A percentile compares a stretch with the other conserved stretches of the same genome.
These are phyloP conservation scores for Chalciporus piperatus DNA, from an alignment of 768 basidiomycete genomes.

Conservation along the genomic window DNA sequence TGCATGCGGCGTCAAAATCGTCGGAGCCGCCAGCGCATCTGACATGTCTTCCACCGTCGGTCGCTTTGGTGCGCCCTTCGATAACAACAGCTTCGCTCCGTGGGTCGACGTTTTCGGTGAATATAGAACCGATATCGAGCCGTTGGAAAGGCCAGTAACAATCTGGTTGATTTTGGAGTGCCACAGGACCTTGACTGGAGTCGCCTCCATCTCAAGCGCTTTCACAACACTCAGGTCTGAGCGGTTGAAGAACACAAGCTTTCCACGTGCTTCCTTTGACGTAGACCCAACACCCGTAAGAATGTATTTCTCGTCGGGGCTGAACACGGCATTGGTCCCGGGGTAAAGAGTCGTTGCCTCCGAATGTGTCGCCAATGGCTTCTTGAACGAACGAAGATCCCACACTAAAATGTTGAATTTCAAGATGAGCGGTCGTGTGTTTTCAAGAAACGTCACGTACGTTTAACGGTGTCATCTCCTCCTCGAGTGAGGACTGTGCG, in stretches of 20 bases:
- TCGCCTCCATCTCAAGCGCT: slow-evolving; percentile 65
- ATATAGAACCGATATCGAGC: slow-evolving; percentile 86
- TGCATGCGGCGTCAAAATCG: slow-evolving; percentile 90
- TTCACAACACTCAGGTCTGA: slow-evolving; percentile 68
- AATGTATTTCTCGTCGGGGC: slow-evolving; percentile 88
- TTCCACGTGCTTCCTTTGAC: slow-evolving; percentile 65
- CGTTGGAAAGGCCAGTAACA: slow-evolving; percentile 82
- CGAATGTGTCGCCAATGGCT: slow-evolving; percentile 69
- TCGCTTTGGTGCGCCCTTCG: slow-evolving; percentile 82
- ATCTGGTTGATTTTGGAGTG: slow-evolving; percentile 98
- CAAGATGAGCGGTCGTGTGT: slow-evolving; percentile 1
- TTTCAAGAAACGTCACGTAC: slow-evolving; percentile 49
- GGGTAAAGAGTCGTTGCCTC: slow-evolving; percentile 79
- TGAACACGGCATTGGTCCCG: slow-evolving; percentile 91
- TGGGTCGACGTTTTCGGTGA: slow-evolving; percentile 88
- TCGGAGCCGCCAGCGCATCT: slow-evolving; percentile 77
- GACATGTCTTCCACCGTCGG: slow-evolving; percentile 87
- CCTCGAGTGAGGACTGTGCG: slow-evolving; percentile 83
- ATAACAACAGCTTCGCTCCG: slow-evolving; percentile 86
- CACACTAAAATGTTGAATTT: slow-evolving; percentile 59
- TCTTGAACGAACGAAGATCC: slow-evolving; percentile 91
- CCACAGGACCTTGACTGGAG: slow-evolving; percentile 90
- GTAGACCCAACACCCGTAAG: slow-evolving; percentile 78
- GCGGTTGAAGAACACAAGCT: slow-evolving; percentile 70
- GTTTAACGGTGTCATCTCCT: slow-evolving; percentile 92